phyloP scores from a whole-genome alignment of 2,329 filamentous ascomycete genomes.

The Sporothrix dimorphospora region DNA sequence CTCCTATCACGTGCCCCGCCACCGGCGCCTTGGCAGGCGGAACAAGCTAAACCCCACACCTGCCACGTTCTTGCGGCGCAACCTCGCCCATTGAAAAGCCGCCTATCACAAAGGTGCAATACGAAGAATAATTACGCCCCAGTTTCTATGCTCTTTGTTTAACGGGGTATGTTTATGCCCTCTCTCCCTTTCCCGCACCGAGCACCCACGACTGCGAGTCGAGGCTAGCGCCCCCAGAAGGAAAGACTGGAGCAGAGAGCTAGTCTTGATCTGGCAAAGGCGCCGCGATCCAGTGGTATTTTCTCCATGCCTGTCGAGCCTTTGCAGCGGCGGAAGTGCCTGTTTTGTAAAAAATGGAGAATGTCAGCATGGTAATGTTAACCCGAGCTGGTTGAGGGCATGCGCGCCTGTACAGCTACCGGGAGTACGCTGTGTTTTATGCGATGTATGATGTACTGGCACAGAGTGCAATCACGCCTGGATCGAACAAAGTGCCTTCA shows the following conservation, averaged over 20 bases:
- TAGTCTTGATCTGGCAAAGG: slow-evolving; percentile 15
- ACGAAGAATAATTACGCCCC: background rate
- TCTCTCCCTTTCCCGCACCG: background rate
- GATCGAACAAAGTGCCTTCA: too few species aligned
- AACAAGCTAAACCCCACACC: slow-evolving; percentile 4
- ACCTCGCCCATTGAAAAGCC: background rate
- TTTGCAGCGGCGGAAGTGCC: slow-evolving; percentile 28
- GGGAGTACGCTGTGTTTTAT: background rate
- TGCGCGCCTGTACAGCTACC: background rate
- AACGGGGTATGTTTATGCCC: too few species aligned
- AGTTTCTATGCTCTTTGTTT: background rate
- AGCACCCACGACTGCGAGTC: background rate
- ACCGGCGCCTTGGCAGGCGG: background rate
- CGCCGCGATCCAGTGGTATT: slow-evolving; percentile 9
- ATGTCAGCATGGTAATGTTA: background rate
- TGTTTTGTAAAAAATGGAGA: slow-evolving; percentile 23
- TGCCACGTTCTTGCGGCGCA: slow-evolving; percentile 21
- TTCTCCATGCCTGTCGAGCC: slow-evolving; percentile 7
- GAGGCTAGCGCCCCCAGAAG: background rate
- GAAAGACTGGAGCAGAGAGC: background rate
- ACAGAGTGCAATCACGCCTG: too few species aligned
- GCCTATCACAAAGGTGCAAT: background rate
- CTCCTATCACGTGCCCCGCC: background rate
- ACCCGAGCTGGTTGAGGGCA: background rate
- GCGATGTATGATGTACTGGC: too few species aligned